These are phyloP conservation scores for Mortierella hygrophila DNA, from an alignment of 192 early-diverging fungal genomes.

Conservation along the genomic window DNA sequence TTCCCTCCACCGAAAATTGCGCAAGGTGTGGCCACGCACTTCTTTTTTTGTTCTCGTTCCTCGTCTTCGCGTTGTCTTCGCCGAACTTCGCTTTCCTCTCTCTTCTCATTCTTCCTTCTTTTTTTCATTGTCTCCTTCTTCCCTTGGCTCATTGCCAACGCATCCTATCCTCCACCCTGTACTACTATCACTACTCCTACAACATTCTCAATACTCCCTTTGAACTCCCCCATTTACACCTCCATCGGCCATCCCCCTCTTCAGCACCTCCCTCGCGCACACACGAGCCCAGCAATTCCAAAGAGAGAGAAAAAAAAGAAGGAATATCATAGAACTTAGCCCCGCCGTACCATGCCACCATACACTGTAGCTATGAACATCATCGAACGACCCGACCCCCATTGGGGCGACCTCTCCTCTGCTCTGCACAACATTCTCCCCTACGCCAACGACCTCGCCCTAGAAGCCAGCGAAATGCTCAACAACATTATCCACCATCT, in stretches of 20 bases:
- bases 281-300: no score
- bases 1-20: background rate
- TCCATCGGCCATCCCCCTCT: background rate
- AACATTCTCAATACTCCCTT: background rate
- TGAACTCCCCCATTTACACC: background rate
- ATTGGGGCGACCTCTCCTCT: slow-evolving; percentile 47
- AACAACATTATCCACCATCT: slow-evolving; percentile 36
- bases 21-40: background rate
- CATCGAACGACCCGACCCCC: slow-evolving; percentile 18
- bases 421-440: slow-evolving; percentile 43
- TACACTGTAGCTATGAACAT: slow-evolving; percentile 16
- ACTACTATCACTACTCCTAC: background rate
- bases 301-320: background rate
- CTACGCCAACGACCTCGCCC: slow-evolving; percentile 37
- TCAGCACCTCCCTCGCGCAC: background rate
- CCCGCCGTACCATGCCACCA: slow-evolving; percentile 9
- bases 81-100: background rate
- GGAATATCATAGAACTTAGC: background rate
- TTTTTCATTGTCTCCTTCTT: background rate
- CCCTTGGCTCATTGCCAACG: background rate
- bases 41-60: background rate
- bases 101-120: background rate
- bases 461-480: slow-evolving; percentile 49
- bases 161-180: background rate
- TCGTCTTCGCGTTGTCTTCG: background rate